Conservation (phyloP, 371 early-diverging fungal species). For the Haplosporangium sp. region DNA sequence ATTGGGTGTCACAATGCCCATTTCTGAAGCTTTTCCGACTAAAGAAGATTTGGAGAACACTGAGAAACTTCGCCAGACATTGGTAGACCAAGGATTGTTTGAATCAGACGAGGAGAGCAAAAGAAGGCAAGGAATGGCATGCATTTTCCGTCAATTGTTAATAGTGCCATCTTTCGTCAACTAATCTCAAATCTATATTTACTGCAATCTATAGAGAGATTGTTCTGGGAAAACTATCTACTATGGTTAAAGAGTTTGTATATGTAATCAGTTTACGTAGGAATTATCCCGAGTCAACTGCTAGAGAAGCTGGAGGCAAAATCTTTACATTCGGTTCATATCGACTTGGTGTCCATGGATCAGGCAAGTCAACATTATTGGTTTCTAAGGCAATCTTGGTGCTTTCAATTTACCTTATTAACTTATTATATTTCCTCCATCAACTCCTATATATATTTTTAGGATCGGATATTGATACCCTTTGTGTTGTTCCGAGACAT, state of each 20-base stretch:
- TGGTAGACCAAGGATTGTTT: constrained; percentile 79
- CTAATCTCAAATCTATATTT: too few species aligned
- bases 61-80: constrained; percentile 68
- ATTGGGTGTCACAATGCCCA: constrained; percentile 73
- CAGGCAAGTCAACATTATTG: constrained; percentile 64
- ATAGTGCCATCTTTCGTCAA: background rate
- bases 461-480: constrained; percentile 99
- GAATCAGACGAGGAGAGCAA: constrained; percentile 79
- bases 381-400: background rate
- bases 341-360: constrained; percentile 97
- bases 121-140: constrained; percentile 58
- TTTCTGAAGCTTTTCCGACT: constrained; percentile 63
- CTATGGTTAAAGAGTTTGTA: constrained; percentile 93
- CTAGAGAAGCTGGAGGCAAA: constrained; percentile 94
- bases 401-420: background rate
- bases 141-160: background rate
- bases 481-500: constrained; percentile 97
- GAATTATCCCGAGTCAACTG: constrained; percentile 82
- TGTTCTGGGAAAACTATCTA: constrained; percentile 89
- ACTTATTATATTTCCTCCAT: background rate
- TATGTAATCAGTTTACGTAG: constrained; percentile 74
- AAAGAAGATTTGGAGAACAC: constrained; percentile 73
- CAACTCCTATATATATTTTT: background rate
- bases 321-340: constrained; percentile 99
- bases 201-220: constrained; percentile 69